Evolutionary conservation across 108 stramenopile species (phyloP).

Genomic region (Pseudonitzschia pungens): DNA sequence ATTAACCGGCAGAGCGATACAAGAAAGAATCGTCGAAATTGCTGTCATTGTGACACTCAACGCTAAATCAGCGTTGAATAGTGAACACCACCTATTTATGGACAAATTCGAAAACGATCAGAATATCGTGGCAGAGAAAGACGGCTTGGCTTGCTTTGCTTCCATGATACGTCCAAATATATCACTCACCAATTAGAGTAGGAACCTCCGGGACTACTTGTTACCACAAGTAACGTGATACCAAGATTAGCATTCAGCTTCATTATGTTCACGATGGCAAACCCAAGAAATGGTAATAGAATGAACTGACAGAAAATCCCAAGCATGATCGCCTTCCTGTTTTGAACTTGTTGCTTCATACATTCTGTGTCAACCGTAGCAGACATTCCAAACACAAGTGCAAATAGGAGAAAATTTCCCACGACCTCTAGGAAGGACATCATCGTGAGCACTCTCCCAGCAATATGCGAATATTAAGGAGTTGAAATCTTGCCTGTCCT

Average conservation of each 20-base stretch:
- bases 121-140: neutral
- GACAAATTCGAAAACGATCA: neutral
- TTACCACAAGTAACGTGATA: constrained; percentile 73
- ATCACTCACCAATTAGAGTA: constrained; percentile 70
- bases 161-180: neutral
- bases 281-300: constrained; percentile 79
- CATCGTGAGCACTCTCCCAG: neutral
- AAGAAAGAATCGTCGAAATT: constrained; percentile 68
- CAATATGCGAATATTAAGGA: neutral
- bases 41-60: constrained; percentile 90
- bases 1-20: constrained; percentile 76
- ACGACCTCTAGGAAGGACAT: constrained; percentile 36
- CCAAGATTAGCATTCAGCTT: constrained; percentile 51
- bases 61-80: constrained; percentile 90
- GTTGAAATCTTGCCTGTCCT: neutral
- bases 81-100: constrained; percentile 63
- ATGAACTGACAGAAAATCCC: constrained; percentile 68
- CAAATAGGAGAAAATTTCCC: constrained; percentile 56
- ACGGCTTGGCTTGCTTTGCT: neutral
- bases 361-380: constrained; percentile 64
- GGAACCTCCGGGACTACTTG: constrained; percentile 73
- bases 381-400: constrained; percentile 69
- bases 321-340: constrained; percentile 46
- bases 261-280: constrained; percentile 54
- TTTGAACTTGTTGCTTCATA: constrained; percentile 57